Evolutionary conservation across 75 land plant genomes (phyloP).

Genomic region (Adiantum capillusveneris): DNA sequence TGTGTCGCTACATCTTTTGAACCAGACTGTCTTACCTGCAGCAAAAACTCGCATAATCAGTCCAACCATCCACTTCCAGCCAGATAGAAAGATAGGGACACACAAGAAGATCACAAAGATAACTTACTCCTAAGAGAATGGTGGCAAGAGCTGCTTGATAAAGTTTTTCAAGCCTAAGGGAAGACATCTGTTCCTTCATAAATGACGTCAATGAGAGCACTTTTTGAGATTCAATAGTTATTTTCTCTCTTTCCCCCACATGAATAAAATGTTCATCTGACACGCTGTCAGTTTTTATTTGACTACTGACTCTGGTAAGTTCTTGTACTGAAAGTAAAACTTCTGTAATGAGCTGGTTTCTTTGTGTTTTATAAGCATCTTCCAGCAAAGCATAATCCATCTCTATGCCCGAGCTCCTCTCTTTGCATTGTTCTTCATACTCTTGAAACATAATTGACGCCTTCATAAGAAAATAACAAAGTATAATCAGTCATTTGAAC

Average conservation of each 20-base stretch:
- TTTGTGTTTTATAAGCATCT: neutral
- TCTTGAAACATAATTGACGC: neutral
- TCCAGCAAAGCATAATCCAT: neutral
- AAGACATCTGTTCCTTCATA: slow-evolving; percentile 13
- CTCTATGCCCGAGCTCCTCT: neutral
- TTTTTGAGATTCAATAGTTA: neutral
- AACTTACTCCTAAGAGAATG: neutral
- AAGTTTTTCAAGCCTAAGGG: slow-evolving; percentile 18
- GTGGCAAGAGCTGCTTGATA: slow-evolving; percentile 1
- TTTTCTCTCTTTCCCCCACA: neutral
- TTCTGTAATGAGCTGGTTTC: neutral
- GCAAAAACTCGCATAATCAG: neutral
- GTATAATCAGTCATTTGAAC: neutral
- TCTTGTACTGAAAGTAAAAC: slow-evolving; percentile 1
- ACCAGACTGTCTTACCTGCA: neutral
- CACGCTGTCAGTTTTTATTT: neutral
- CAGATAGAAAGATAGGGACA: too few species aligned
- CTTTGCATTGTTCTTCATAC: neutral
- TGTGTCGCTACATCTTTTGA: neutral
- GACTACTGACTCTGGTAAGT: neutral
- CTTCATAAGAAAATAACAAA: neutral
- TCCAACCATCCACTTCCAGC: too few species aligned
- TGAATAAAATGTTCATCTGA: neutral
- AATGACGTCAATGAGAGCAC: neutral
- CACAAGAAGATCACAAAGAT: neutral